phyloP scores from a whole-genome alignment of 2,329 filamentous ascomycete species.

The Neurospora crassa region DNA sequence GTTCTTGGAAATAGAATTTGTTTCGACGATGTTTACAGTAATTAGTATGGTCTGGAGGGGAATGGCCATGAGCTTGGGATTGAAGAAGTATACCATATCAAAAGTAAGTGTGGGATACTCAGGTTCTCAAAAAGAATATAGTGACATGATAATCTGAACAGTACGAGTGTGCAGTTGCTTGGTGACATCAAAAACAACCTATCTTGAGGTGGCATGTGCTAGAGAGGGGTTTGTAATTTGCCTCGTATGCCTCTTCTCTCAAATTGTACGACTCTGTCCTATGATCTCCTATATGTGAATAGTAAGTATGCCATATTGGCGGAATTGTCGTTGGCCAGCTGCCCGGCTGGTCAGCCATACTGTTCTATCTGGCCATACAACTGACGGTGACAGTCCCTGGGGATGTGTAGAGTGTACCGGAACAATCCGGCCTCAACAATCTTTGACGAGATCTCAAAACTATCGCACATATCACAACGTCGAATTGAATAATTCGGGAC shows the following conservation, averaged over 20 bases:
- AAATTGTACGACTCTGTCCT: not conserved
- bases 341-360: not conserved
- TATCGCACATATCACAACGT: not conserved
- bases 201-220: not conserved
- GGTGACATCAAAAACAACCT: not conserved
- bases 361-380: not conserved
- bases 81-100: not conserved
- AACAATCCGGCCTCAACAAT: not conserved
- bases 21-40: not conserved
- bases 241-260: not conserved
- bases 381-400: not conserved
- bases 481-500: not conserved
- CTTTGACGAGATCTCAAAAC: not conserved
- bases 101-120: no score
- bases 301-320: not conserved
- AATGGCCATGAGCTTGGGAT: not conserved
- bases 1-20: not conserved
- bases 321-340: not conserved
- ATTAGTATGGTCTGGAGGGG: not conserved
- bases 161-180: not conserved
- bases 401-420: not conserved
- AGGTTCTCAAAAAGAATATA: not conserved
- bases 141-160: not conserved
- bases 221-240: not conserved
- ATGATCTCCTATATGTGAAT: not conserved